Evolutionary conservation across 345 rosid species (phyloP).

Genomic region (Eucalyptus lansdowneana): DNA sequence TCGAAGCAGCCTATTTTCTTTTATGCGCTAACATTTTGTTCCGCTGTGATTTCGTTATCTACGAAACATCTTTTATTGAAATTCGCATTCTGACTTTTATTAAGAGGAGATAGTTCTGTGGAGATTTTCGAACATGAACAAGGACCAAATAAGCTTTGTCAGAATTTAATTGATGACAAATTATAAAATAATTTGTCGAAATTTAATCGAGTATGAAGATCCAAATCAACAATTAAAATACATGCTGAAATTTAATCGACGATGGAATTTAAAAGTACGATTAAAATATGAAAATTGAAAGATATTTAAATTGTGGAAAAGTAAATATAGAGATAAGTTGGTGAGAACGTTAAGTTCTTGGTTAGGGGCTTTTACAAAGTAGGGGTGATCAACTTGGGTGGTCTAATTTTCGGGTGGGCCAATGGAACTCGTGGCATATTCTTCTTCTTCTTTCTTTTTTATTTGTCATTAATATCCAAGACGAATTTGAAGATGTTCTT

Average conservation of each 20-base stretch:
- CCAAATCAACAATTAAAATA: not conserved
- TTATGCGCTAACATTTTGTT: not conserved
- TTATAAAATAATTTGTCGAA: too few species aligned
- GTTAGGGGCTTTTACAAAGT: not conserved
- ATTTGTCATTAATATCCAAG: too few species aligned
- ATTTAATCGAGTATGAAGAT: too few species aligned
- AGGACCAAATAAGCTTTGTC: fast-evolving
- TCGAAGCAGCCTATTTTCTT: not conserved
- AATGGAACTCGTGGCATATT: too few species aligned
- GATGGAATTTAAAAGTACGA: too few species aligned
- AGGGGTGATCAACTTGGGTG: not conserved
- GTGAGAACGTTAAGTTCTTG: too few species aligned
- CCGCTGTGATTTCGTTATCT: not conserved
- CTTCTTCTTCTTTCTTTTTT: too few species aligned
- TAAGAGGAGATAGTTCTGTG: not conserved
- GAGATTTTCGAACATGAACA: not conserved
- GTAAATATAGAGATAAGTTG: not conserved
- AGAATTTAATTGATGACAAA: fast-evolving
- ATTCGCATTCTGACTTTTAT: not conserved
- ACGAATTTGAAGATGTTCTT: too few species aligned
- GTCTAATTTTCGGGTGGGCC: too few species aligned
- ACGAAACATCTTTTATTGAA: not conserved
- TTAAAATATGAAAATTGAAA: too few species aligned
- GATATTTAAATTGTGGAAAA: too few species aligned
- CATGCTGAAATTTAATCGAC: fast-evolving